Evolutionary conservation across 2,329 filamentous ascomycete species (phyloP).

Genomic region (Aspergillus floridensis): DNA sequence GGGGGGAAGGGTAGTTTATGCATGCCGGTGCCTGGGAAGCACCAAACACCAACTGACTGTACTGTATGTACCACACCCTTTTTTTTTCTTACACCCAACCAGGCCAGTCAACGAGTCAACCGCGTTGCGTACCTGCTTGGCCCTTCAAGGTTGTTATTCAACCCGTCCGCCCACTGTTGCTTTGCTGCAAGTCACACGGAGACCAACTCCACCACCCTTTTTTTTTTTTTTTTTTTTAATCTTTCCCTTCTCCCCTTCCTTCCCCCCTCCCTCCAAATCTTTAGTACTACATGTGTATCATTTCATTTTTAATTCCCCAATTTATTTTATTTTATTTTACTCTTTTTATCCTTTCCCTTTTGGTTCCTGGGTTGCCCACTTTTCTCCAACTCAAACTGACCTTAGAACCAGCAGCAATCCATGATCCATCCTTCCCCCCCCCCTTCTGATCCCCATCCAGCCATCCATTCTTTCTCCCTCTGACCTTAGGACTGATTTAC

Average conservation of each 20-base stretch:
- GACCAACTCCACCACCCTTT: conserved; percentile 14
- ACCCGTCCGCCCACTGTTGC: not conserved
- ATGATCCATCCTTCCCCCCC: not conserved
- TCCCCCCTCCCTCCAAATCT: not conserved
- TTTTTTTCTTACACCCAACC: no score
- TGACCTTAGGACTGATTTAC: not conserved
- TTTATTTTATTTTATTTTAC: not conserved
- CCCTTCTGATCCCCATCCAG: not conserved
- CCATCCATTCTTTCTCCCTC: conserved; percentile 2
- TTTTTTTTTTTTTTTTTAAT: conserved; percentile 4
- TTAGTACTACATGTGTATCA: not conserved
- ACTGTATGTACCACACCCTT: not conserved
- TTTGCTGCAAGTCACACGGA: conserved; percentile 15
- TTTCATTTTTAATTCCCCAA: not conserved
- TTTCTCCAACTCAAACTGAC: not conserved
- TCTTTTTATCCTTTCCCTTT: conserved; percentile 1
- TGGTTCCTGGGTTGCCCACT: not conserved
- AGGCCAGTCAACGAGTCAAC: not conserved
- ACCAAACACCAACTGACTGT: not conserved
- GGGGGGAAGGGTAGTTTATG: not conserved
- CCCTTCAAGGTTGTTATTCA: not conserved
- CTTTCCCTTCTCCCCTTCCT: not conserved
- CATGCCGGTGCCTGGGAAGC: not conserved
- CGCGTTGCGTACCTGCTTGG: conserved; percentile 6
- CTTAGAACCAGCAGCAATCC: not conserved